Conservation (phyloP, 2,329 filamentous ascomycete species). For the Daldinia sp. region DNA sequence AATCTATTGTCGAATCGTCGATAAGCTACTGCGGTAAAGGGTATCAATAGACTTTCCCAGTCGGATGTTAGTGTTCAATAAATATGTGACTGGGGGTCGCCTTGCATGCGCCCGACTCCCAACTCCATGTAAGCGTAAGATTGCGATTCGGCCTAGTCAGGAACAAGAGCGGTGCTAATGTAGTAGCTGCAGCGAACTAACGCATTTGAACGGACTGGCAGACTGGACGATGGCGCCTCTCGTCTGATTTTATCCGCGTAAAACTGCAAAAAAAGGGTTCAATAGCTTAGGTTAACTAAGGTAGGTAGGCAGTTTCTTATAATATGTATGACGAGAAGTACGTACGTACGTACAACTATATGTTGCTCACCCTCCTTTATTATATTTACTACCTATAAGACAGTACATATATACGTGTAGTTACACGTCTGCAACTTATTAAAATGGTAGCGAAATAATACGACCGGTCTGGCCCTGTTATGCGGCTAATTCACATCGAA, state of each 20-base stretch:
- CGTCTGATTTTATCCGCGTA: constrained; percentile 18
- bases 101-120: constrained; percentile 26
- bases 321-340: constrained; percentile 1
- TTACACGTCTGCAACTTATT: neutral
- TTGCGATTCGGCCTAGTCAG: constrained; percentile 40
- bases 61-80: constrained; percentile 26
- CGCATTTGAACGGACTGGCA: constrained; percentile 10
- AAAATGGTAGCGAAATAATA: neutral
- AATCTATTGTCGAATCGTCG: constrained; percentile 3
- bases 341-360: neutral
- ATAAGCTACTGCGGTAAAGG: neutral
- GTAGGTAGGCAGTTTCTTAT: too few species aligned
- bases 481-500: neutral
- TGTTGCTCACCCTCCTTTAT: neutral
- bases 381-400: neutral
- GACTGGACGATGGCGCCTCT: constrained; percentile 2
- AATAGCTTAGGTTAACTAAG: constrained; percentile 6
- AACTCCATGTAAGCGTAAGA: constrained; percentile 38
- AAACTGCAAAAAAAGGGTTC: constrained; percentile 15
- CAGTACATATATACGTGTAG: neutral
- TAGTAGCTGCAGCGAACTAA: constrained; percentile 39
- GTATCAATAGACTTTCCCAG: constrained; percentile 6
- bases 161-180: constrained; percentile 38
- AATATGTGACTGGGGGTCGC: constrained; percentile 23
- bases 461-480: neutral